Evolutionary conservation across 2,329 filamentous ascomycete species (phyloP).

Genomic region (Exophiala mesophila): DNA sequence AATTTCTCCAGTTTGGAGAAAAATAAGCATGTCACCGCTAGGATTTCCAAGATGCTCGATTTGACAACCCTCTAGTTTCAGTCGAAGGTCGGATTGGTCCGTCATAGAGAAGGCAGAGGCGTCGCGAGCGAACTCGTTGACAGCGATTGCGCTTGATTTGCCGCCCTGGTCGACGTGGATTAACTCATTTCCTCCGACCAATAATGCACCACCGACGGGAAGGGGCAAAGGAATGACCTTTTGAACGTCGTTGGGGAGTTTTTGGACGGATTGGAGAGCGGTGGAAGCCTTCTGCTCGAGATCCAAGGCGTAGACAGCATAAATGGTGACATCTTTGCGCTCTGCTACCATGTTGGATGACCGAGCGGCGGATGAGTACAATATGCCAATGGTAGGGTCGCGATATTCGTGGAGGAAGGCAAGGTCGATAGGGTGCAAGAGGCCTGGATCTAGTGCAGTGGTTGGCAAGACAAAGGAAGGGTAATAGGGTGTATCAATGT

Average conservation of each 20-base stretch:
- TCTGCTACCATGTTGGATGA: slow-evolving; percentile 69
- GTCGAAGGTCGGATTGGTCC: slow-evolving; percentile 75
- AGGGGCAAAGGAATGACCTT: slow-evolving; percentile 75
- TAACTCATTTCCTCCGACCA: slow-evolving; percentile 83
- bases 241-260: slow-evolving; percentile 81
- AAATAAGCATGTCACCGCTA: slow-evolving; percentile 76
- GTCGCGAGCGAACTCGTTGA: slow-evolving; percentile 83
- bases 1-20: slow-evolving; percentile 69
- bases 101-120: slow-evolving; percentile 77
- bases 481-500: slow-evolving; percentile 65
- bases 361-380: slow-evolving; percentile 69
- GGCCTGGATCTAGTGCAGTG: slow-evolving; percentile 77
- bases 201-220: slow-evolving; percentile 80
- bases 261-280: slow-evolving; percentile 78
- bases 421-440: slow-evolving; percentile 85
- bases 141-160: slow-evolving; percentile 84
- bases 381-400: slow-evolving; percentile 92
- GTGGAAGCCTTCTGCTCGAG: slow-evolving; percentile 90
- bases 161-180: slow-evolving; percentile 95
- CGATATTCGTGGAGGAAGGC: slow-evolving; percentile 95
- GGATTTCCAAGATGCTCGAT: slow-evolving; percentile 72
- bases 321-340: slow-evolving; percentile 78
- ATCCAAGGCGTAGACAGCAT: slow-evolving; percentile 93
- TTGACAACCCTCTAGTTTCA: slow-evolving; percentile 75
- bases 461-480: slow-evolving; percentile 90